Percentiles rank a stretch among this genome's conserved stretches.
These are phyloP conservation scores for Ophiostoma sp. DNA, from an alignment of 2,329 filamentous ascomycete genomes.

Conservation along the genomic window DNA sequence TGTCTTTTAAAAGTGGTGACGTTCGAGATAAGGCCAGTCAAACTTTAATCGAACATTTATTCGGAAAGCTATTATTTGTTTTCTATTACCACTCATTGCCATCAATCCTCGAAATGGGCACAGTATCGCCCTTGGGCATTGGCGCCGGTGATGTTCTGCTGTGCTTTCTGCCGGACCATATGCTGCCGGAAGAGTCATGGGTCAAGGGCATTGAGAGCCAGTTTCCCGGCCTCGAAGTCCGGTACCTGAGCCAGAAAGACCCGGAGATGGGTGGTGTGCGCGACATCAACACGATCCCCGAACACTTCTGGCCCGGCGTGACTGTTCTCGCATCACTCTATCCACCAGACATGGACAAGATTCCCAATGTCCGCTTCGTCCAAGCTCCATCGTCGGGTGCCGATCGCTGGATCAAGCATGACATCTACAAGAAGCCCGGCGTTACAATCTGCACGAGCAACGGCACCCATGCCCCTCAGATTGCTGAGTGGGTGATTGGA, in stretches of 20 bases:
- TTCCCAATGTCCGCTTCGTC: slow-evolving; percentile 47
- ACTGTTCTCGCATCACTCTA: slow-evolving; percentile 38
- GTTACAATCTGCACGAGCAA: slow-evolving; percentile 51
- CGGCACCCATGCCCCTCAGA: slow-evolving; percentile 55
- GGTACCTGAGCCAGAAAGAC: slow-evolving; percentile 30
- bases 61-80: not conserved
- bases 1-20: not conserved
- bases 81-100: not conserved
- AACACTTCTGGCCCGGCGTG: slow-evolving; percentile 38
- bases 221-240: slow-evolving; percentile 39
- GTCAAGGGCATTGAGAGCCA: slow-evolving; percentile 33
- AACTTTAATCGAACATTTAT: not conserved
- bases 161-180: slow-evolving; percentile 34
- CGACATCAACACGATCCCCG: slow-evolving; percentile 30
- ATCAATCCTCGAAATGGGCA: not conserved
- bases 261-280: not conserved
- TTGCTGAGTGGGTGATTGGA: slow-evolving; percentile 52
- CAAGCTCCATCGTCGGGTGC: slow-evolving; percentile 52
- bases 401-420: slow-evolving; percentile 44
- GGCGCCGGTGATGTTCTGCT: slow-evolving; percentile 31
- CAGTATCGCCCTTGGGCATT: not conserved
- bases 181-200: slow-evolving; percentile 33
- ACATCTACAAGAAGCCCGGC: slow-evolving; percentile 45
- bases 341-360: slow-evolving; percentile 39
- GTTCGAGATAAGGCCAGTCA: not conserved